Base-by-base conservation (phyloP, 2,329 filamentous ascomycete species). In the Claviceps purpurea region DNA sequence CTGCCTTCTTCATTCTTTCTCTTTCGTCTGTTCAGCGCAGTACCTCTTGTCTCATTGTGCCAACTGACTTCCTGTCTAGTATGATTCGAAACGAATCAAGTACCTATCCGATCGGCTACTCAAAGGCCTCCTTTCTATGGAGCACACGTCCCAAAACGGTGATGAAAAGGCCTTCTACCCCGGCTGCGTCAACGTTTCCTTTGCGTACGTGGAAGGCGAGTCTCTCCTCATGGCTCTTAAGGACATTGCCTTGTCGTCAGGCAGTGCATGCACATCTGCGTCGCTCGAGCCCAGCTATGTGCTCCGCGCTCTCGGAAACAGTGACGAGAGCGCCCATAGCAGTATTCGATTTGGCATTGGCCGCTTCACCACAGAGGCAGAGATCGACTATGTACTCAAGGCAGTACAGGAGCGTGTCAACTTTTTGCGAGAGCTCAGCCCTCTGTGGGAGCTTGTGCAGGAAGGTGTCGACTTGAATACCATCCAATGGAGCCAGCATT, bases 401-500 rank as follows among this genome's bases (percentile, higher is more conserved):
- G 91, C 93, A 0, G 93, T 98, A 1, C 80, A 79, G 67, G 88
- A 95, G 65, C 81, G 93, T 50, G 93, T 98, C 44, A 85, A 82
- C 16, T 97, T 97, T 76, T 74, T 98, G 62, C 82, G 93, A 61
- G 93, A 98, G 72, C 75, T 98, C 59, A 96, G 90, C 66, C 93
- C 93, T 41, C 73, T 98, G 53, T 98, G 93, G 93, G 93, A 98
- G 71, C 72, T 98, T 58, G 93, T 98, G 13, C 93, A 98, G 71
- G 93, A 98, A 68, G 93, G 93, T 16, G 81, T 98, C 57, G 93
- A 95, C 65, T 73, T 98, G 59, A 87, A 94, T 70, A 95, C 89
- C 44, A 98, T 98, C 62, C 85, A 98, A 71, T 98, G 93, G 93
- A 95, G 87, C 66, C 90, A 96, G 73, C 93, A 98, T 70, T 97